phyloP scores from a whole-genome alignment of 257 asterid species.

The Salvia miltiorrhiza region DNA sequence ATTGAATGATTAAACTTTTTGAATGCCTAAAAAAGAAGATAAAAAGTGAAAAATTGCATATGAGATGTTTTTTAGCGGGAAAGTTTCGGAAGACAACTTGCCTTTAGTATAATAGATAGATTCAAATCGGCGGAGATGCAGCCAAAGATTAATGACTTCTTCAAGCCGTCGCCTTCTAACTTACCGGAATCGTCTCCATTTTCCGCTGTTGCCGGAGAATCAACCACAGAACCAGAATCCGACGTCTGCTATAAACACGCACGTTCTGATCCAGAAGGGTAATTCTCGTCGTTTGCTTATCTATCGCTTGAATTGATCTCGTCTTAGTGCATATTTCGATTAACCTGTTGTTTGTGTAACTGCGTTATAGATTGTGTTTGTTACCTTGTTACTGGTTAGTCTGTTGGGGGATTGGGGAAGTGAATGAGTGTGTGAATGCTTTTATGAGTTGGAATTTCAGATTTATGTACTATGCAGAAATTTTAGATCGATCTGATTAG shows the following conservation, averaged over 20 bases:
- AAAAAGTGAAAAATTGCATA: no score
- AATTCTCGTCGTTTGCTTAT: not conserved
- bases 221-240: slow-evolving; percentile 29
- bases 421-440: not conserved
- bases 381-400: not conserved
- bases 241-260: slow-evolving; percentile 39
- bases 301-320: not conserved
- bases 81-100: no score
- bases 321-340: not conserved
- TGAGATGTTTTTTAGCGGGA: no score
- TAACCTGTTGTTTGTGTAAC: not conserved
- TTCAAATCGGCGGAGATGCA: slow-evolving; percentile 42
- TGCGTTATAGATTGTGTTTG: not conserved
- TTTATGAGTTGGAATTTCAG: not conserved
- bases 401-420: not conserved
- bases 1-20: no score
- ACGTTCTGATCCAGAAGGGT: slow-evolving; percentile 26
- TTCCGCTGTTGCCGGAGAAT: slow-evolving; percentile 11
- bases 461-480: not conserved
- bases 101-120: no score
- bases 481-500: not conserved
- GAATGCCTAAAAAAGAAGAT: no score
- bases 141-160: slow-evolving; percentile 56
- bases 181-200: slow-evolving; percentile 22
- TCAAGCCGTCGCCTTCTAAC: slow-evolving; percentile 34